Evolutionary conservation across 805 yeast genomes (phyloP).

Genomic region (Blastobotrys mokoenaii): DNA sequence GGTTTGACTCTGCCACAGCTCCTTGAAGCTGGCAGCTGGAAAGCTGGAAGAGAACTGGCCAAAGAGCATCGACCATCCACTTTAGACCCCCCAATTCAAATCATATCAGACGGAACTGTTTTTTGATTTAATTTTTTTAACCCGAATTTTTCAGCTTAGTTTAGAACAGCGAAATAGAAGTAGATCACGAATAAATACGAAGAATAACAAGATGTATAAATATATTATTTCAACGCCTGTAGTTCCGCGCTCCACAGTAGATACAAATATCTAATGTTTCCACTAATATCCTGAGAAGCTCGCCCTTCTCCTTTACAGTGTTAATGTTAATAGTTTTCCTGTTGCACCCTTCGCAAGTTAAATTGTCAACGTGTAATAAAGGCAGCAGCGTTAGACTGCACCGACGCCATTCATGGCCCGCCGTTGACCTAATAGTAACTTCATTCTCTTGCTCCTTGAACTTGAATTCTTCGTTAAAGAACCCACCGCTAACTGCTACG

Average conservation of each 20-base stretch:
- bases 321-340: slow-evolving; percentile 13
- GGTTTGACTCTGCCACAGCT: slow-evolving; percentile 45
- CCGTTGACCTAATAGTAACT: slow-evolving; percentile 18
- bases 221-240: neutral
- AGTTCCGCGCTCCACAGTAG: slow-evolving; percentile 17
- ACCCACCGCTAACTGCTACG: slow-evolving; percentile 13
- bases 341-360: slow-evolving; percentile 24
- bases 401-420: slow-evolving; percentile 27
- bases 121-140: too few species aligned
- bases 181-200: too few species aligned
- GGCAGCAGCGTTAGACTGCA: slow-evolving; percentile 31
- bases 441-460: slow-evolving; percentile 9
- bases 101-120: slow-evolving; percentile 57
- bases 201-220: too few species aligned
- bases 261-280: slow-evolving; percentile 22
- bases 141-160: too few species aligned
- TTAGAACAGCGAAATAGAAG: too few species aligned
- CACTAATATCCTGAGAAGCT: slow-evolving; percentile 14
- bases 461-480: slow-evolving; percentile 17
- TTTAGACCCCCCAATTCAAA: slow-evolving; percentile 57
- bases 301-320: slow-evolving; percentile 5
- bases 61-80: slow-evolving; percentile 38
- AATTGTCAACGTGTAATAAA: slow-evolving; percentile 18
- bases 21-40: slow-evolving; percentile 65
- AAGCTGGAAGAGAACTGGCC: slow-evolving; percentile 55